These are phyloP conservation scores for Tolypocladium ovalisporum DNA, from an alignment of 2,329 filamentous ascomycete species.

Conservation along the genomic window DNA sequence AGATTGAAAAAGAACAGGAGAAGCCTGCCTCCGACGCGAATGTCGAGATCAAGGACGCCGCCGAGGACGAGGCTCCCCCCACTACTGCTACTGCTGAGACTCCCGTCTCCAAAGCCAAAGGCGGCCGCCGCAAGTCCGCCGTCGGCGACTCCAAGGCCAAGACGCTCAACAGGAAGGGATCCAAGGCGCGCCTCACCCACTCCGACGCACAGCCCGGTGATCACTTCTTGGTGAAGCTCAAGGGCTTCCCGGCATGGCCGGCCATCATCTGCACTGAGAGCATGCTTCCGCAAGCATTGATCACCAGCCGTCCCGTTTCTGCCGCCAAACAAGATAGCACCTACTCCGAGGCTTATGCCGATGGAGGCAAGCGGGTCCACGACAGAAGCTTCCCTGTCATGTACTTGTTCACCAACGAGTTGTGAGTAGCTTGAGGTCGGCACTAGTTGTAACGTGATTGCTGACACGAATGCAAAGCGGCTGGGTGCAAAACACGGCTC, in stretches of 20 bases:
- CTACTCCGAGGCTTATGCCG: conserved; percentile 76
- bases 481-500: conserved; percentile 79
- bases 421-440: conserved; percentile 53
- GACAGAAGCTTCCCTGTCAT: conserved; percentile 90
- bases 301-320: conserved; percentile 72
- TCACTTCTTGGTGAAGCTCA: conserved; percentile 85
- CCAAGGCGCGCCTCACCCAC: conserved; percentile 58
- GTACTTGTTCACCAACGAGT: conserved; percentile 92
- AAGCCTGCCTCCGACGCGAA: conserved; percentile 16
- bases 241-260: conserved; percentile 91
- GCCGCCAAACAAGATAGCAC: conserved; percentile 73
- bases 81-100: conserved; percentile 16
- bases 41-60: conserved; percentile 43
- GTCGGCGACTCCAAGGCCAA: conserved; percentile 59
- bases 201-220: conserved; percentile 82
- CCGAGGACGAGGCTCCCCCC: conserved; percentile 16
- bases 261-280: conserved; percentile 88
- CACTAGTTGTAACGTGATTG: conserved; percentile 2
- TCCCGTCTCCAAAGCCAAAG: conserved; percentile 27
- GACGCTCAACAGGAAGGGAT: conserved; percentile 80
- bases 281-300: conserved; percentile 74
- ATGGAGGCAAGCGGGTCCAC: conserved; percentile 74
- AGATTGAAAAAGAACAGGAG: conserved; percentile 14
- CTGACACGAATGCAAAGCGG: conserved; percentile 44
- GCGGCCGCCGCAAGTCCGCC: conserved; percentile 68